Evolutionary conservation across 805 yeast species (phyloP), one percentile per base, ranked within the genome.

Genomic region (Kuraishia floccosa): DNA sequence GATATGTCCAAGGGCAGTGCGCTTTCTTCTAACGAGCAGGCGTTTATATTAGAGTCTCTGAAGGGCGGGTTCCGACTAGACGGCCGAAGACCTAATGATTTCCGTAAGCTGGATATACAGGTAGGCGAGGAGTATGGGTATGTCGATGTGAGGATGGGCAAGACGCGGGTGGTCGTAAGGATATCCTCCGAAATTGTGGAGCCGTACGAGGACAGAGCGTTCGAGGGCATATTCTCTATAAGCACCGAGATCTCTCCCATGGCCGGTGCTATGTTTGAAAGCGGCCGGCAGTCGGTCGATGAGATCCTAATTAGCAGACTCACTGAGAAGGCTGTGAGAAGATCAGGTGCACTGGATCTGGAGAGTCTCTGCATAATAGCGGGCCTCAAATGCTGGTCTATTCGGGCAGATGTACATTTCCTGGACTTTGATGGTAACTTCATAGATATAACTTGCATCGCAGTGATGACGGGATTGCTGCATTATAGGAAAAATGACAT

Each of bases 351-450:
- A 1, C 58, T 91, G 27, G 98, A 91, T 54, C 65, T 89, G 25
- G 98, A 91, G 51, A 73, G 84, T 30, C 57, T 91, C 27, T 89
- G 97, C 57, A 84, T 91, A 27, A 71, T 82, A 15, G 94, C 96
- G 0, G 97, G 96, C 2, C 68, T 75, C 32, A 78, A 84, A 40
- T 86, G 94, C 48, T 91, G 98, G 98, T 67, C 76, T 34, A 63
- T 91, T 9, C 68, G 93, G 35, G 96, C 93, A 0, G 96, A 87
- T 48, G 73, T 91, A 12, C 94, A 86, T 47, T 82, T 83, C 44
- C 56, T 91, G 35, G 80, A 86, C 49, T 85, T 74, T 47, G 98
- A 91, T 54, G 98, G 98, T 25, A 93, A 93, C 13, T 68, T 91
- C 29, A 76, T 87, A 25, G 98, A 91, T 52, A 81, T 85, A 5